A percentile compares a stretch with the other conserved stretches of the same genome.
Evolutionary conservation across 2,329 filamentous ascomycete genomes (phyloP).

Genomic region (Neonectria punicea): DNA sequence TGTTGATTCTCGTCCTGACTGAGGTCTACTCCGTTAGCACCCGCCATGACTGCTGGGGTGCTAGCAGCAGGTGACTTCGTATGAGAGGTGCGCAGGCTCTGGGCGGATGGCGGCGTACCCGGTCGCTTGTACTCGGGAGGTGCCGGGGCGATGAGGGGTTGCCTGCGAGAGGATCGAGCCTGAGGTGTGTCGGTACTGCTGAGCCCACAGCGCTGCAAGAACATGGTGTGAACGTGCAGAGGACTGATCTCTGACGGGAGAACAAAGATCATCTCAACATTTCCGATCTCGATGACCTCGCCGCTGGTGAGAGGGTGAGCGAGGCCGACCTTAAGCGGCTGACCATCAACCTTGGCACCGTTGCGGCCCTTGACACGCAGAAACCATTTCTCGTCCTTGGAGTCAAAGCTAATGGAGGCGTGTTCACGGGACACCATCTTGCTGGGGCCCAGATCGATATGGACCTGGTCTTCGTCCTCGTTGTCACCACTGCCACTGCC

Average conservation of each 20-base stretch:
- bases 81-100: constrained; percentile 37
- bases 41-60: constrained; percentile 52
- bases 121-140: constrained; percentile 70
- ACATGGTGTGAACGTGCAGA: constrained; percentile 74
- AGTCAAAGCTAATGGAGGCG: constrained; percentile 78
- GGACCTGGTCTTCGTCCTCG: constrained; percentile 66
- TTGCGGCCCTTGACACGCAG: constrained; percentile 91
- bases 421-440: constrained; percentile 84
- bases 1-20: constrained; percentile 87
- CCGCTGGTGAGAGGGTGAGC: constrained; percentile 80
- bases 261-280: constrained; percentile 98
- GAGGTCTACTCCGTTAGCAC: constrained; percentile 73
- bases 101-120: constrained; percentile 67
- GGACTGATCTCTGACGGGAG: constrained; percentile 78
- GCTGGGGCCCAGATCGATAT: constrained; percentile 89
- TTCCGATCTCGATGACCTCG: constrained; percentile 89
- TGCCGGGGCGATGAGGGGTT: constrained; percentile 66
- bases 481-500: constrained; percentile 53
- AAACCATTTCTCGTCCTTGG: constrained; percentile 78
- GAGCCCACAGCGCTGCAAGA: constrained; percentile 74
- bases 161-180: constrained; percentile 45
- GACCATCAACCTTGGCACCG: constrained; percentile 85
- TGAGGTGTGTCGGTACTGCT: constrained; percentile 47
- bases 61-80: constrained; percentile 48
- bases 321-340: constrained; percentile 72